Evolutionary conservation across 2,329 filamentous ascomycete species (phyloP).

Genomic region (Keithomyces neogunnii): DNA sequence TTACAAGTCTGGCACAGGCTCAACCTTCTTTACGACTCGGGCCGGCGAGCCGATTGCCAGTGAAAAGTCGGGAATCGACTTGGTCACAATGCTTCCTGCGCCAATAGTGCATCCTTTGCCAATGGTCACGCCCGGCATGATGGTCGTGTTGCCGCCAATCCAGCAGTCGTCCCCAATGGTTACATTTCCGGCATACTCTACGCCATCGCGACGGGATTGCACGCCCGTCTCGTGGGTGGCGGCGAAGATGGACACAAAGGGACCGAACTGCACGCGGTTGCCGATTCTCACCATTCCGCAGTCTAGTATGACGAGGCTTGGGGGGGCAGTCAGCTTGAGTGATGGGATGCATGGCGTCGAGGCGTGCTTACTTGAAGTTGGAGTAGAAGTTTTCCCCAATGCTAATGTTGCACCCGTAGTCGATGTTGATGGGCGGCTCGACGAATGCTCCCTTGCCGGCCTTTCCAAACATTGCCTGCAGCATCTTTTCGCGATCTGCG

Average conservation of each 20-base stretch:
- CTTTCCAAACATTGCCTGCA: constrained; percentile 40
- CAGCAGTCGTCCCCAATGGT: constrained; percentile 46
- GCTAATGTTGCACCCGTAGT: constrained; percentile 58
- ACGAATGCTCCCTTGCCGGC: constrained; percentile 46
- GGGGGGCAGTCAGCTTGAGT: neutral
- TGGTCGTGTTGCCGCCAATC: constrained; percentile 41
- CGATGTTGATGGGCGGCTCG: constrained; percentile 53
- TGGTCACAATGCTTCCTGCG: constrained; percentile 41
- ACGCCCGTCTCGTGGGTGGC: constrained; percentile 64
- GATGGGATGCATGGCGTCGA: neutral
- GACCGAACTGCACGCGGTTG: constrained; percentile 61
- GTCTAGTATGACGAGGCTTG: constrained; percentile 55
- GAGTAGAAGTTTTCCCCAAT: constrained; percentile 57
- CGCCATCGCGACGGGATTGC: constrained; percentile 34
- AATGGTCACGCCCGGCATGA: constrained; percentile 44
- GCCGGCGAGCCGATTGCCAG: constrained; percentile 42
- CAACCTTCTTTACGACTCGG: constrained; percentile 38
- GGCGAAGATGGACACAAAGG: constrained; percentile 62
- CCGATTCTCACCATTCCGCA: constrained; percentile 65
- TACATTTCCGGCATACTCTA: constrained; percentile 39
- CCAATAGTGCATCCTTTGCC: constrained; percentile 43
- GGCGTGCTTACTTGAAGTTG: constrained; percentile 30
- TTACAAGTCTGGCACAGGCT: constrained; percentile 23
- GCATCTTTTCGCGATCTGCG: constrained; percentile 32
- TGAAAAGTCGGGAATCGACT: constrained; percentile 36